phyloP scores from a whole-genome alignment of 2,329 filamentous ascomycete species.

The Cercospora sojina region DNA sequence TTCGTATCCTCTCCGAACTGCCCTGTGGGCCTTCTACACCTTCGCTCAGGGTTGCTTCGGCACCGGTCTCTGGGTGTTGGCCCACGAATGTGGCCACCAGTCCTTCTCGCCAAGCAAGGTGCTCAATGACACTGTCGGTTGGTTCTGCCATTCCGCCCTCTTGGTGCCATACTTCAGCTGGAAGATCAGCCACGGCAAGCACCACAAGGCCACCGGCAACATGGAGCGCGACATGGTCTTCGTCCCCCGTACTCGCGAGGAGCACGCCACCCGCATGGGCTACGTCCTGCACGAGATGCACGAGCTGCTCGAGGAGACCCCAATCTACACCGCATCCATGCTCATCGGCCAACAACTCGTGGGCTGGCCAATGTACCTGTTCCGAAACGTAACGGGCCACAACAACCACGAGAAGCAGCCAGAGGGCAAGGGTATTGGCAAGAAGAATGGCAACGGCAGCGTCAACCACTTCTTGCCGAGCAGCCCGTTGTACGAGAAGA shows the following conservation, averaged over 20 bases:
- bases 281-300: constrained; percentile 74
- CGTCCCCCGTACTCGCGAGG: constrained; percentile 83
- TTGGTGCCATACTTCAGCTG: constrained; percentile 98
- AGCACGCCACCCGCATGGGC: constrained; percentile 74
- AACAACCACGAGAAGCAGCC: constrained; percentile 87
- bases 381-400: constrained; percentile 93
- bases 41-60: constrained; percentile 87
- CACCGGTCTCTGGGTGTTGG: constrained; percentile 93
- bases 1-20: constrained; percentile 63
- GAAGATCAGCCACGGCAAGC: constrained; percentile 99
- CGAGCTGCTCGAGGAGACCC: constrained; percentile 93
- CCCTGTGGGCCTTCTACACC: constrained; percentile 67
- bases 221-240: constrained; percentile 99
- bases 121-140: constrained; percentile 89
- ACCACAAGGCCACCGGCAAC: constrained; percentile 98
- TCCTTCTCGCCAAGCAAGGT: constrained; percentile 91
- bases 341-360: constrained; percentile 82
- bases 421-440: constrained; percentile 91
- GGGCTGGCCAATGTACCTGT: constrained; percentile 90
- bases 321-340: constrained; percentile 72
- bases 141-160: constrained; percentile 82
- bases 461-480: constrained; percentile 94
- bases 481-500: constrained; percentile 87
- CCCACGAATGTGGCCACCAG: constrained; percentile 97
- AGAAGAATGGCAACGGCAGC: constrained; percentile 77